Evolutionary conservation across 1,284 basidiomycete species (phyloP).

Genomic region (Taiwanofungus camphoratus): DNA sequence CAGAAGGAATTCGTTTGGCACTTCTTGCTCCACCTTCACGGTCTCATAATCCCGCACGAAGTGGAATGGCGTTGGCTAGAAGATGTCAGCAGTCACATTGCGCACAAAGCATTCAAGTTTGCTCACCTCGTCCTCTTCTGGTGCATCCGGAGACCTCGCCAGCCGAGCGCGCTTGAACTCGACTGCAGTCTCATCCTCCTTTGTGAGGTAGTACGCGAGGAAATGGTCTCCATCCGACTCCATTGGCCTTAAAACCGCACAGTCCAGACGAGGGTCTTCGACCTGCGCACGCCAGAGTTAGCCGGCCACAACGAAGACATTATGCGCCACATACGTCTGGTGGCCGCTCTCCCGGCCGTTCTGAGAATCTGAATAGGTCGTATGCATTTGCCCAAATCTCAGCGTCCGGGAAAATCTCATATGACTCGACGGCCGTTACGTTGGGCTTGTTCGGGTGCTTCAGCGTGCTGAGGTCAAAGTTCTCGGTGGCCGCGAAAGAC

Average conservation of each 20-base stretch:
- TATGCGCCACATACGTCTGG: conserved; percentile 45
- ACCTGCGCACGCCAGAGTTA: conserved; percentile 35
- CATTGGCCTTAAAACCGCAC: conserved; percentile 83
- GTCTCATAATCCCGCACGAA: conserved; percentile 81
- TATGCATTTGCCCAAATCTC: conserved; percentile 89
- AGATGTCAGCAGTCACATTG: conserved; percentile 17
- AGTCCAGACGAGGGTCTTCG: conserved; percentile 73
- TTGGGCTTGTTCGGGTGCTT: conserved; percentile 78
- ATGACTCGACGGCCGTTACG: conserved; percentile 77
- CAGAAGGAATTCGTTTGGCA: conserved; percentile 79
- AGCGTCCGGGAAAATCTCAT: conserved; percentile 81
- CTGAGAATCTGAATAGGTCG: conserved; percentile 83
- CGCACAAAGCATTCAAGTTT: background rate
- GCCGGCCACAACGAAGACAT: background rate
- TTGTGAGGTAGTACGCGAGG: conserved; percentile 84
- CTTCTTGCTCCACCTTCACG: conserved; percentile 76
- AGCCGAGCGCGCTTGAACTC: conserved; percentile 26
- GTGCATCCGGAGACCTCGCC: conserved; percentile 33
- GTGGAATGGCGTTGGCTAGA: conserved; percentile 61
- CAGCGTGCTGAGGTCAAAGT: conserved; percentile 52
- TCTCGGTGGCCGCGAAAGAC: conserved; percentile 67
- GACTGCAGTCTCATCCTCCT: conserved; percentile 55
- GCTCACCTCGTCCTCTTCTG: conserved; percentile 45
- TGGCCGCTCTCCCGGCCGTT: conserved; percentile 75
- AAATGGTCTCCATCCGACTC: conserved; percentile 83